Base-by-base conservation (phyloP, 176 grass and related monocot genomes). In the Oryza punctata region DNA sequence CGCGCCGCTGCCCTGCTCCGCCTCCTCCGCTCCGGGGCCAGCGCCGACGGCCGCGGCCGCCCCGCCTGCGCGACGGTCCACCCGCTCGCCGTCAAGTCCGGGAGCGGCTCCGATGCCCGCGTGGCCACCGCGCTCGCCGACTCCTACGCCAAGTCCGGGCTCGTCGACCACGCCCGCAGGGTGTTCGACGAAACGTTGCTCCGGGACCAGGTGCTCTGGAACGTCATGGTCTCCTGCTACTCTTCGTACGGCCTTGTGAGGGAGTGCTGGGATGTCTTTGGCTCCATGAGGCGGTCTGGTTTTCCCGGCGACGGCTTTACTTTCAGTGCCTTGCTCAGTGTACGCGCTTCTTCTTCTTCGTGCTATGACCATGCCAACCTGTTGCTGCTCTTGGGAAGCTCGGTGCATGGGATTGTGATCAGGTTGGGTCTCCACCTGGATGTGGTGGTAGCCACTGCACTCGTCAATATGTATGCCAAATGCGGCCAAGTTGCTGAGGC, bases 391-490 rank as follows among this genome's bases (percentile, higher is more conserved):
- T 10, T 85, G 63, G 89, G 86, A 38, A 70, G 46, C 19, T 63
- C 84, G 44, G 61, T 26, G 26, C 96, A 95, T 60, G 85, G 87
- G 37, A 70, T 90, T 50, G 82, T 91, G 77, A 43, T 93, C 52
- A 71, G 86, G 74, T 45, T 93, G 69, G 90, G 90, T 6, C 76
- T 95, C 49, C 78, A 77, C 33, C 35, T 24, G 8, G 96, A 98
- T 69, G 86, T 93, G 65, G 84, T 95, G 73, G 91, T 98, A 38
- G 87, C 88, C 67, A 95, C 88, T 16, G 89, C 92, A n/a, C 82
- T 95, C 11, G 81, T 98, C 16, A 82, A 95, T 78, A 95, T 95
- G 90, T 95, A 98, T 63, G 86, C 76, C 13, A 95, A 93, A 83
- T 85, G 73, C 0, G 38, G 54, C 24, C 81, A 21, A 38, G 73